These are phyloP conservation scores for Xylariaceae sp. DNA, from an alignment of 2,329 filamentous ascomycete genomes.

Conservation along the genomic window DNA sequence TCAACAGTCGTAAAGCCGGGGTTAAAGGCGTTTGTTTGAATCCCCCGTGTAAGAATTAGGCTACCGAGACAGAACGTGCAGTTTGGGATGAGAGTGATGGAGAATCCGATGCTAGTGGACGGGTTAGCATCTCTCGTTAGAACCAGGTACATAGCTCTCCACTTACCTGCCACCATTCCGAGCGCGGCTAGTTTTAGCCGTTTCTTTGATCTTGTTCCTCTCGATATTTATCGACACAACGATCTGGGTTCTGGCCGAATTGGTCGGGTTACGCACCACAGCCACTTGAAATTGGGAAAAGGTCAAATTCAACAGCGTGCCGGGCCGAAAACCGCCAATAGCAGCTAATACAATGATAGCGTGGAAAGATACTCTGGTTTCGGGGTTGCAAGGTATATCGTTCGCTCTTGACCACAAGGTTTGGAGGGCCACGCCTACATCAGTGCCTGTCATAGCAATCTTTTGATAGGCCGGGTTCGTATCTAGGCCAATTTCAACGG, in stretches of 20 bases:
- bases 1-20: background rate
- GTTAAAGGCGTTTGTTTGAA: slow-evolving; percentile 9
- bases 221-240: background rate
- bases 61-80: slow-evolving; percentile 8
- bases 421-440: slow-evolving; percentile 1
- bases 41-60: slow-evolving; percentile 2
- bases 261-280: no score
- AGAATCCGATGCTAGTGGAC: slow-evolving; percentile 5
- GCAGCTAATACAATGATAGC: slow-evolving; percentile 7
- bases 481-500: slow-evolving; percentile 9
- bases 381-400: slow-evolving; percentile 5
- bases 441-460: background rate
- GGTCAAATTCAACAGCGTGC: background rate
- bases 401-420: slow-evolving; percentile 4
- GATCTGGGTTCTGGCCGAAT: no score
- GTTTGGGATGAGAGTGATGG: slow-evolving; percentile 11
- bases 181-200: background rate
- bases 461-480: slow-evolving; percentile 5
- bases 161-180: background rate
- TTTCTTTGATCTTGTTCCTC: background rate
- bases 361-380: slow-evolving; percentile 6
- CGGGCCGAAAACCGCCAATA: background rate
- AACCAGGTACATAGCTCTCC: background rate
- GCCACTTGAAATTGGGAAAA: background rate
- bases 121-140: background rate